Conservation (phyloP, 2,329 filamentous ascomycete genomes). For the Thielaviopsis populi region DNA sequence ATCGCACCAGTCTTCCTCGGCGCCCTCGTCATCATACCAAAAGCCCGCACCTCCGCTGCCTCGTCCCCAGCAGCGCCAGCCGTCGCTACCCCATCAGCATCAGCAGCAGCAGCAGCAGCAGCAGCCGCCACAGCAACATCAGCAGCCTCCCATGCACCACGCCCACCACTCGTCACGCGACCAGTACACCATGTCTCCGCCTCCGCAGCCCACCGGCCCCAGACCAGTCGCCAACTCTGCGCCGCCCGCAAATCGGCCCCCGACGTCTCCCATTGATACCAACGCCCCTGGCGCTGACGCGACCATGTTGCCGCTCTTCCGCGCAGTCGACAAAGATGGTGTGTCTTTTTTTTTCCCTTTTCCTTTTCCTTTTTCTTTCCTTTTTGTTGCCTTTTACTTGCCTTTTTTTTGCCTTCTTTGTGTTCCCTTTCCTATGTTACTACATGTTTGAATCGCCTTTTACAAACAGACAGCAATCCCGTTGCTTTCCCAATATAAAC, state of each 20-base stretch:
- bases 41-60: constrained; percentile 27
- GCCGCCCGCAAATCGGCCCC: constrained; percentile 44
- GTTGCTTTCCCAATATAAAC: neutral
- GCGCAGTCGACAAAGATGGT: constrained; percentile 79
- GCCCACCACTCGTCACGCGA: constrained; percentile 20
- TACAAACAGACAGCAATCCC: neutral
- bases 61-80: constrained; percentile 22
- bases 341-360: constrained; percentile 21
- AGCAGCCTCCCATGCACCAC: constrained; percentile 12
- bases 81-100: constrained; percentile 22
- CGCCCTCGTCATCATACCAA: constrained; percentile 14
- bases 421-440: neutral
- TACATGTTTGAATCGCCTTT: neutral
- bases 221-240: constrained; percentile 33
- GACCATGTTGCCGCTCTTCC: constrained; percentile 72
- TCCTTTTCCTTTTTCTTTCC: neutral
- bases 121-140: constrained; percentile 7
- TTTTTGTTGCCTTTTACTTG: too few species aligned
- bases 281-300: constrained; percentile 41
- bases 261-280: constrained; percentile 44
- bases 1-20: constrained; percentile 15
- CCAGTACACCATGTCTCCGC: constrained; percentile 35
- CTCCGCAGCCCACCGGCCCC: constrained; percentile 30
- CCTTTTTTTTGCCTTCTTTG: neutral
- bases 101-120: constrained; percentile 17